Evolutionary conservation across 2,329 filamentous ascomycete genomes (phyloP), one percentile per base, ranked within the genome.

Genomic region (Calonectria naviculata): DNA sequence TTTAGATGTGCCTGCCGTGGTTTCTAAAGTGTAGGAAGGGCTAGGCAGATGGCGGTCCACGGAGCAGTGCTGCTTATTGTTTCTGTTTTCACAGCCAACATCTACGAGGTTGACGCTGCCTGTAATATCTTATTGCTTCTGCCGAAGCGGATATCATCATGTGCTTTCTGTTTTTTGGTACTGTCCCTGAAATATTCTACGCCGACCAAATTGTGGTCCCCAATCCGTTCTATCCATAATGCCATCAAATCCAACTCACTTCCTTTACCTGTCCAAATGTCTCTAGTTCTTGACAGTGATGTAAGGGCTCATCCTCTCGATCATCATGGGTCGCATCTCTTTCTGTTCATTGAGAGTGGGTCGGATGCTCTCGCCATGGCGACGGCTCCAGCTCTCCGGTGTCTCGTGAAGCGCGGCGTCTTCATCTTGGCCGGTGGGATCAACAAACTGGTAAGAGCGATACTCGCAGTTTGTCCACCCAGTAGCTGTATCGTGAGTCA

Each of bases 381-480:
- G 83, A 63, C 83, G 81, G 28, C 80, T 75, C 83, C 86, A 86
- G 79, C 88, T 90, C 72, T 84, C 81, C 15, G 81, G 74, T 10
- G 87, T 89, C 81, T 91, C 89, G 56, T 79, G 77, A 12, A 91
- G 76, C 2, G 80, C 79, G 4, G 87, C 88, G 26, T 87, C 81
- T 3, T 82, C 80, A 68, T 92, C 88, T 21, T 83, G 80, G 64
- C 88, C 87, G 0, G 81, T 83, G 13, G 86, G 80, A 44, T 91
- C 87, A 29, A 82, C 86, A 79, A 95, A 94, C 58, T 86, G 84
- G 81, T 92, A 95, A 6, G 90, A 90, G 69, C 93, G 90, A 80
- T 86, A 92, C 83, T 95, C 93, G 64, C 92, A 92, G 81, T 95
- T 95, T 10, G 81, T 79, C 94, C 93, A 95, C 7, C 90, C 92